Base-by-base conservation (phyloP, 108 stramenopile species). In the Skeletonema costatum region DNA sequence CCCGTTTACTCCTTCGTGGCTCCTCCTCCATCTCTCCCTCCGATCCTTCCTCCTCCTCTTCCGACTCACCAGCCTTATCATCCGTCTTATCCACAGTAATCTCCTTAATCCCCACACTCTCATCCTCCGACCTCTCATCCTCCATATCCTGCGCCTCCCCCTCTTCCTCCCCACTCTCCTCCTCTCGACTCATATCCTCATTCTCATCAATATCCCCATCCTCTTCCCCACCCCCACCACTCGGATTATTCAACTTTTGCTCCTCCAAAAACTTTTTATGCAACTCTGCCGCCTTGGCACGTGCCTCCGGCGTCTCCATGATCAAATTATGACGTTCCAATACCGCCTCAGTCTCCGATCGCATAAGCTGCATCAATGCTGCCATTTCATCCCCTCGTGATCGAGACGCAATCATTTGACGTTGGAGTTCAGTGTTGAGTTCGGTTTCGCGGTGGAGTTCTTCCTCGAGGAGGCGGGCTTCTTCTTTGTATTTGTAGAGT, bases 271-370 rank as follows among this genome's bases (percentile, higher is more conserved):
- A 60, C 53, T 74, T 64, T 30, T 83, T 74, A 50, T 88, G 85
- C 41, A 89, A 72, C 25, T 78, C 80, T 8, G 72, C 72, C 35
- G 89, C 80, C 51, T 88, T 88, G 41, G 78, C 85, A 44, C 81
- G 70, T 44, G 91, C 92, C 58, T 86, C 83, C 2, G 90, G 81
- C 1, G 88, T 83, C 67, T 93, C 90, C 74, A 95, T 73, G 8
- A 93, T 70, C 58, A 92, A 75, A 76, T 93, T 93, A 80, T 95
- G 92, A 31, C 94, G 75, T 42, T 86, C 75, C 30, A 97, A 68
- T 19, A 93, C 89, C 0, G 94, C 96, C 78, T 97, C 96, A 1
- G 92, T 97, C 82, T 97, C 96, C 2, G 88, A 87, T 36, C 96
- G 86, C 65, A 95, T 41, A 38, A 97, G 51, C 58, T 89, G 77